Evolutionary conservation across 2,329 filamentous ascomycete species (phyloP).

Genomic region (Grosmannia huntii): DNA sequence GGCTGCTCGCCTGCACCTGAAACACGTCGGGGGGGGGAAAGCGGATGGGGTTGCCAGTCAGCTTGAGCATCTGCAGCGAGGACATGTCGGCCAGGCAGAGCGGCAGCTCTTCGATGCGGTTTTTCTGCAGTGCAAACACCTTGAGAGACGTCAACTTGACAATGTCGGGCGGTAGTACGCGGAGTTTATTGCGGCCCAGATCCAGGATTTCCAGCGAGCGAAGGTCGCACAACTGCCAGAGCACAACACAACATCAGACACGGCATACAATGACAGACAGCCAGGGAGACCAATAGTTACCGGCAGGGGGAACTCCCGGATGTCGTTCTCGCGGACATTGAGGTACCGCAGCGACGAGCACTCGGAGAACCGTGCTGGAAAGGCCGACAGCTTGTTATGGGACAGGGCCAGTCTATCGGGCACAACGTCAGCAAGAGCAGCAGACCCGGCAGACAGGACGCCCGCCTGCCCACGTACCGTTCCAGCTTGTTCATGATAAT

Average conservation of each 20-base stretch:
- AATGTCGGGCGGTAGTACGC: constrained; percentile 64
- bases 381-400: constrained; percentile 62
- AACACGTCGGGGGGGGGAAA: constrained; percentile 65
- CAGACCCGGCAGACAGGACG: not conserved
- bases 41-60: constrained; percentile 74
- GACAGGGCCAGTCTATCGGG: constrained; percentile 56
- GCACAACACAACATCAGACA: not conserved
- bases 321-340: constrained; percentile 65
- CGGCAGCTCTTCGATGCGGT: constrained; percentile 74
- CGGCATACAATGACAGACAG: not conserved
- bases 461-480: constrained; percentile 34
- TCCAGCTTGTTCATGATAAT: constrained; percentile 64
- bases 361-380: constrained; percentile 60
- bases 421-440: not conserved
- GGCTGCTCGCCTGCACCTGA: constrained; percentile 42
- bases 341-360: constrained; percentile 68
- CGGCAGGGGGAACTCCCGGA: constrained; percentile 47
- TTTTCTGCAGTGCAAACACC: constrained; percentile 77
- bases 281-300: constrained; percentile 23
- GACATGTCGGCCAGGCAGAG: constrained; percentile 79
- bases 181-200: constrained; percentile 77
- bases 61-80: constrained; percentile 76
- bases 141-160: constrained; percentile 73
- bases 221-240: constrained; percentile 64
- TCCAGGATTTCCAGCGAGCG: constrained; percentile 85